phyloP scores from a whole-genome alignment of 164 flowering plant genomes.

The Sextonia rubra region DNA sequence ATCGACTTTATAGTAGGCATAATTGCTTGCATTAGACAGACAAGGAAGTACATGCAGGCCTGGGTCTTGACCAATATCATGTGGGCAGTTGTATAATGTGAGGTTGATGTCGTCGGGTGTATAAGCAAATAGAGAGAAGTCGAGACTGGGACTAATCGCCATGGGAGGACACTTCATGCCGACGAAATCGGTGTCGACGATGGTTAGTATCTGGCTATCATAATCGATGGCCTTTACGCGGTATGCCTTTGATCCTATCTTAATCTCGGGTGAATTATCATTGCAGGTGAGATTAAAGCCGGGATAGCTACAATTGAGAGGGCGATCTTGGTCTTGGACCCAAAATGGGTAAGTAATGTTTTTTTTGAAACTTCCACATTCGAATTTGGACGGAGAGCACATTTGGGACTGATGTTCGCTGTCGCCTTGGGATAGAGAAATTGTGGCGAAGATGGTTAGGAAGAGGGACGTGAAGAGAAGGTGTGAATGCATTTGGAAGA shows the following conservation, averaged over 20 bases:
- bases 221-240: conserved; percentile 36
- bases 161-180: neutral
- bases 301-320: conserved; percentile 45
- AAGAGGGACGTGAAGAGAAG: neutral
- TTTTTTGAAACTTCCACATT: conserved; percentile 44
- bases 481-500: neutral
- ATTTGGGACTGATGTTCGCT: neutral
- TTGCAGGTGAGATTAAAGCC: conserved; percentile 34
- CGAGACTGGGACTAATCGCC: neutral
- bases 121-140: neutral
- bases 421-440: neutral
- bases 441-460: neutral
- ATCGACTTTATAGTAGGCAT: neutral
- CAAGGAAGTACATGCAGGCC: neutral
- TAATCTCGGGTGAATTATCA: neutral
- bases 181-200: neutral
- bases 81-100: neutral
- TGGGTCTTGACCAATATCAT: neutral
- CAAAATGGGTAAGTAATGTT: conserved; percentile 52
- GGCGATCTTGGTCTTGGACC: conserved; percentile 36
- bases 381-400: neutral
- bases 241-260: conserved; percentile 11
- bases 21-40: too few species aligned
- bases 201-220: conserved; percentile 6
- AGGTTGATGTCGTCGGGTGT: neutral